Evolutionary conservation across 495 filamentous ascomycete genomes (phyloP), one percentile per base, ranked within the genome.

Genomic region (Lasiosphaeria ovina): DNA sequence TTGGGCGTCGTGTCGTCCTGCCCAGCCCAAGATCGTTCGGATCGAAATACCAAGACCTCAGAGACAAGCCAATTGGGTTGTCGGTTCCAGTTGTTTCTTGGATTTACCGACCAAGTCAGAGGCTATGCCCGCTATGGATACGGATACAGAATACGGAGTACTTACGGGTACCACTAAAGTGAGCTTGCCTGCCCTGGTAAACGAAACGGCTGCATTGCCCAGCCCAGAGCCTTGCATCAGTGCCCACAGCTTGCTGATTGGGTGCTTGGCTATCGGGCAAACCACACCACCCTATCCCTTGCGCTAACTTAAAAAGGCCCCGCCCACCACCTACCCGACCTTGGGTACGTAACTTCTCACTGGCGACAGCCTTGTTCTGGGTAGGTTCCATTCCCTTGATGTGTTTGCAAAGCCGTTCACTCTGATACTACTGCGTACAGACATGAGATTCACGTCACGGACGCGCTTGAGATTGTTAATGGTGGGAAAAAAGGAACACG

Each of bases 211-310:
- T 24, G 2, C 1, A 24, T 24, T 24, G 24, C 44, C 38, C 44
- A 47, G 12, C 42, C 5, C 49, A 51, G 17, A 51, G 49, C 49
- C 49, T 51, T 51, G 49, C 49, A 31, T 31, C 10, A 51, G 49
- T 10, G 6, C 16, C 36, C n/a, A 1, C 24, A 17, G 24, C 24
- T 49, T 49, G 55, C 55, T 57, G 42, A 48, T 57, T 55, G 53
- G 53, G 45, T 51, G 17, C 16, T n/a, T 6, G 11, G 24, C 24
- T 24, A 2, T 24, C 24, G 24, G 24, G 24, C 24, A 24, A 24
- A 24, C 24, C 24, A 24, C 24, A 24, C 24, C 24, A 24, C 24
- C 24, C 24, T 24, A 2, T 24, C 24, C 24, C 24, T 24, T 24
- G 24, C 24, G 24, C 24, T 24, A 24, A 24, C 24, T 24, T 24